These are phyloP conservation scores for Corylus heterophylla DNA, from an alignment of 306 rosid genomes.

Conservation along the genomic window DNA sequence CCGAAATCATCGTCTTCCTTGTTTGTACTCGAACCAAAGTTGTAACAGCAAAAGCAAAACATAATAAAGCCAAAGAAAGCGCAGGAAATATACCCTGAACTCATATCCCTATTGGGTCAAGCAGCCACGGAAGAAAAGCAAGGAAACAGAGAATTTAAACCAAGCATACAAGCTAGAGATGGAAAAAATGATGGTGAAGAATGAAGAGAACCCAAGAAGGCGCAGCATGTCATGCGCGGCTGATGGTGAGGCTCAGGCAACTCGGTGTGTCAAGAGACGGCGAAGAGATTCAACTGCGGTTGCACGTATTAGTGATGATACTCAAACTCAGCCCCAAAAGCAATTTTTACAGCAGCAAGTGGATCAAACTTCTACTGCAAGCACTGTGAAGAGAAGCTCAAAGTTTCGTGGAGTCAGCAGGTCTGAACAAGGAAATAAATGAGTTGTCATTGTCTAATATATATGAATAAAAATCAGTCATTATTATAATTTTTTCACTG, in stretches of 20 bases:
- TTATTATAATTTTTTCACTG: no score
- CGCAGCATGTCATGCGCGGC: slow-evolving; percentile 20
- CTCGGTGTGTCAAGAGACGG: slow-evolving; percentile 47
- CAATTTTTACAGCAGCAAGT: slow-evolving; percentile 9
- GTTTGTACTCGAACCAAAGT: slow-evolving; percentile 30
- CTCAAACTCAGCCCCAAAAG: slow-evolving; percentile 23
- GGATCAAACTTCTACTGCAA: slow-evolving; percentile 44
- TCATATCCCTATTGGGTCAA: slow-evolving; percentile 15
- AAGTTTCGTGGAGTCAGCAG: slow-evolving; percentile 84
- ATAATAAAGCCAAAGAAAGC: slow-evolving; percentile 40
- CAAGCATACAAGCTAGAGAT: slow-evolving; percentile 26
- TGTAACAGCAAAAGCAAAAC: slow-evolving; percentile 34
- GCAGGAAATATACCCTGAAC: slow-evolving; percentile 19
- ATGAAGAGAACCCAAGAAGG: slow-evolving; percentile 39
- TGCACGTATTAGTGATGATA: slow-evolving; percentile 16
- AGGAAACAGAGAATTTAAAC: not conserved
- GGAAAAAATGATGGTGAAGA: slow-evolving; percentile 43
- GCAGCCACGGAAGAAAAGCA: not conserved
- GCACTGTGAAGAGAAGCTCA: slow-evolving; percentile 76
- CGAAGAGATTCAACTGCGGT: slow-evolving; percentile 40
- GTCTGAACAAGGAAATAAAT: slow-evolving; percentile 10
- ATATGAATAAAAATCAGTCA: no score
- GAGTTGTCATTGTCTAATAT: not conserved
- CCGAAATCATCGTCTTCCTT: slow-evolving; percentile 35
- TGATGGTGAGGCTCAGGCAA: slow-evolving; percentile 36